Evolutionary conservation across 2,329 filamentous ascomycete genomes (phyloP), one percentile per base, ranked within the genome.

Genomic region (Aspergillus sp.): DNA sequence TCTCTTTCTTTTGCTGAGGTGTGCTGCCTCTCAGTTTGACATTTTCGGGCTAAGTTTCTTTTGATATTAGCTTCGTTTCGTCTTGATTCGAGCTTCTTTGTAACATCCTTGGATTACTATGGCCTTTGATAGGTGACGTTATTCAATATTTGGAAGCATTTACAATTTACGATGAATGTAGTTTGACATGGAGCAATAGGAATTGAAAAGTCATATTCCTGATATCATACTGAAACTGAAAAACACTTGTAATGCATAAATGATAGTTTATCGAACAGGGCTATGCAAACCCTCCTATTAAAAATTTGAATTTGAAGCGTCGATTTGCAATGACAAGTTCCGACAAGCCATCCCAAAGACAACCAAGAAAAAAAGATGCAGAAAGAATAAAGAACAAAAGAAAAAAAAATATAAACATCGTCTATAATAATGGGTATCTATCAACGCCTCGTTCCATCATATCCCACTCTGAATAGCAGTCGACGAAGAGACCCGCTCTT

Each of bases 401-500:
- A 45, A 52, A 39, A 47, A 48, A 53, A 58, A 53, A 53, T 54
- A 54, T 55, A 55, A 59, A 53, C 46, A 60, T 60, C 52, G 54
- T 57, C 60, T 61, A 63, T 63, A 58, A 61, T 60, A 61, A 55
- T 65, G 67, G 67, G 67, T 70, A 70, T 70, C 65, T 70, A 65
- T 61, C 63, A 69, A 69, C 64, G 65, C 66, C 66, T 66, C 63
- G 61, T 67, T 64, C 67, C 66, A 51, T 66, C 64, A 60, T 68
- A 63, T 65, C 64, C 64, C 57, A 54, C 63, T 54, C 60, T 58
- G 51, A 53, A 57, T 53, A 62, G 51, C 52, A 57, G 55, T 55
- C 54, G 55, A 56, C 50, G 49, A 56, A 58, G 45, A 50, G 52
- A 51, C 54, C 56, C 56, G 57, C 57, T 55, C 51, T 53, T 51